Conservation (phyloP, 495 filamentous ascomycete species). For the Penicillium angulare region DNA sequence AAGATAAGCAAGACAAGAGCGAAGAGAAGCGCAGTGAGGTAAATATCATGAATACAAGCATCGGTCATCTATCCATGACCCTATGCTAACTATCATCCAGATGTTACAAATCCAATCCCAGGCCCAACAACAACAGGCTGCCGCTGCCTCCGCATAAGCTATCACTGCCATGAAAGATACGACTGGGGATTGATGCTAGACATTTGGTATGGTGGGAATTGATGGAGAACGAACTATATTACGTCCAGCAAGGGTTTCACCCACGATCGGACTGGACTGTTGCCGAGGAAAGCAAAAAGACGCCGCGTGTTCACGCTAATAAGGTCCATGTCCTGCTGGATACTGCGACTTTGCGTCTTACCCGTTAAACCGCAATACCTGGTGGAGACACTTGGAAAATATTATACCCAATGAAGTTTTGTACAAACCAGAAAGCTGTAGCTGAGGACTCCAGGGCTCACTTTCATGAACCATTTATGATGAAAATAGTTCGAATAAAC, state of each 20-base stretch:
- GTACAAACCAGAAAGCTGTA: slow-evolving; percentile 1
- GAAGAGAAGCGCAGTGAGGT: slow-evolving; percentile 79
- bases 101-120: slow-evolving; percentile 46
- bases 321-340: too few relatives aligned
- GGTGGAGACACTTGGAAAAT: neutral
- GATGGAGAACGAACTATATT: too few relatives aligned
- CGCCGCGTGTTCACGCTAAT: too few relatives aligned
- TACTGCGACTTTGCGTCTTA: too few relatives aligned
- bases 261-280: too few relatives aligned
- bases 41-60: slow-evolving; percentile 4
- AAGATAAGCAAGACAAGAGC: slow-evolving; percentile 73
- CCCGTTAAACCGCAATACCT: neutral
- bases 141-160: slow-evolving; percentile 38
- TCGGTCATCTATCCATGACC: neutral
- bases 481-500: too few relatives aligned
- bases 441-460: too few relatives aligned
- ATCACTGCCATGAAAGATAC: neutral
- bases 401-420: slow-evolving; percentile 21
- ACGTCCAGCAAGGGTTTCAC: too few relatives aligned
- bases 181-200: too few relatives aligned
- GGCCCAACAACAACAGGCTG: slow-evolving; percentile 38
- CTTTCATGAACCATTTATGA: too few relatives aligned
- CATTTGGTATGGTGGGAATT: too few relatives aligned
- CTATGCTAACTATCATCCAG: slow-evolving; percentile 27
- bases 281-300: too few relatives aligned